These are phyloP conservation scores for Venturiaceae sp. DNA, from an alignment of 2,329 filamentous ascomycete species.

Conservation along the genomic window DNA sequence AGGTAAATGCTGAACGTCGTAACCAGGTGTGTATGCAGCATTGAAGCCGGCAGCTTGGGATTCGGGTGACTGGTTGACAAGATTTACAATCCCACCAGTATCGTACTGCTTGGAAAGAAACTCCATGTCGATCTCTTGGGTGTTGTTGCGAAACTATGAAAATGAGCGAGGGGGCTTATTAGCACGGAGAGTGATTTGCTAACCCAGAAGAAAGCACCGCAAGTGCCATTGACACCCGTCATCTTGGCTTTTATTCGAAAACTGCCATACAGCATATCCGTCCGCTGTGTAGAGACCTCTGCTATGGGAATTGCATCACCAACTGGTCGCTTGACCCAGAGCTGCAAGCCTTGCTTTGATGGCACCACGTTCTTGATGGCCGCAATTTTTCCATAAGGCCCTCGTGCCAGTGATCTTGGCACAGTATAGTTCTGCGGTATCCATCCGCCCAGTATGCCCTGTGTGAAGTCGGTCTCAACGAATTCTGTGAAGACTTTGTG, in stretches of 20 bases:
- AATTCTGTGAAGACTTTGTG: conserved; percentile 55
- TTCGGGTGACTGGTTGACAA: conserved; percentile 62
- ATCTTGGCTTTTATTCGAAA: conserved; percentile 60
- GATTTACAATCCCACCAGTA: conserved; percentile 49
- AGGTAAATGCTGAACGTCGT: conserved; percentile 46
- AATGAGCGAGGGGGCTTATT: background rate
- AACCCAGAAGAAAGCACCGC: conserved; percentile 74
- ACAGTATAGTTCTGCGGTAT: conserved; percentile 57
- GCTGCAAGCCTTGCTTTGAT: conserved; percentile 33
- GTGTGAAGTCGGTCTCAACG: conserved; percentile 63
- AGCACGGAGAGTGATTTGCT: conserved; percentile 9
- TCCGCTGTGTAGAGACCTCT: conserved; percentile 52
- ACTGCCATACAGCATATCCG: conserved; percentile 59
- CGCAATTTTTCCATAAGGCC: conserved; percentile 58
- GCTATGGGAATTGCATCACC: conserved; percentile 49
- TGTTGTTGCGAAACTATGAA: conserved; percentile 63
- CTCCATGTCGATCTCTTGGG: conserved; percentile 73
- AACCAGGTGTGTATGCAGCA: conserved; percentile 50
- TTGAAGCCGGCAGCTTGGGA: conserved; percentile 52
- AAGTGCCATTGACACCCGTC: conserved; percentile 54
- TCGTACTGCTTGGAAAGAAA: conserved; percentile 61
- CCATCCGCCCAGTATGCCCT: conserved; percentile 51
- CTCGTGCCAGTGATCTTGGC: conserved; percentile 45
- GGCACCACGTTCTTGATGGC: conserved; percentile 46
- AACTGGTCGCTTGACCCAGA: conserved; percentile 26